phyloP scores from a whole-genome alignment of 1,139 yeast species.

The Scheffersomyces parashehatae region DNA sequence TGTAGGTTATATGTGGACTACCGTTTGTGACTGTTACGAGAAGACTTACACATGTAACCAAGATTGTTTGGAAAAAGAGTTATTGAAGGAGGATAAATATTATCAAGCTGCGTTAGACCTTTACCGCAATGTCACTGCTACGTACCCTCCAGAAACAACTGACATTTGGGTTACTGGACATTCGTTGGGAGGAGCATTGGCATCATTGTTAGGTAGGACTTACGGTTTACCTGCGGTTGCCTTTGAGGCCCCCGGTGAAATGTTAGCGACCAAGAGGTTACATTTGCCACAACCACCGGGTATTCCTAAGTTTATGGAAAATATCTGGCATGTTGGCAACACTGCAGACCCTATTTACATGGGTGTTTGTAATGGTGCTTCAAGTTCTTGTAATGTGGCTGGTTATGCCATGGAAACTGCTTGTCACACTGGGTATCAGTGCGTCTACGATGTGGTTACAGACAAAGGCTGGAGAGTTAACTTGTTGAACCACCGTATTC shows the following conservation, averaged over 20 bases:
- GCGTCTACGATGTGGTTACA: slow-evolving; percentile 85
- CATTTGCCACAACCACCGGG: slow-evolving; percentile 96
- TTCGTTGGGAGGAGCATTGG: slow-evolving; percentile 89
- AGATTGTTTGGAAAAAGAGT: slow-evolving; percentile 77
- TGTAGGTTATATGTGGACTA: slow-evolving; percentile 86
- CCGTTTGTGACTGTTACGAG: slow-evolving; percentile 93
- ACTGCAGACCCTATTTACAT: slow-evolving; percentile 96
- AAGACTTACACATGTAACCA: slow-evolving; percentile 88
- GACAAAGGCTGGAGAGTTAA: slow-evolving; percentile 93
- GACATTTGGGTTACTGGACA: slow-evolving; percentile 94
- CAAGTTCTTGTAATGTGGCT: slow-evolving; percentile 84
- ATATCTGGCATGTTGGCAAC: slow-evolving; percentile 94
- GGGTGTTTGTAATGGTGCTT: slow-evolving; percentile 97
- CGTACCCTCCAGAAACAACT: slow-evolving; percentile 64
- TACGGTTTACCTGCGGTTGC: slow-evolving; percentile 89
- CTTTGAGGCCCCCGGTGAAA: slow-evolving; percentile 93
- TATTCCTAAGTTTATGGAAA: slow-evolving; percentile 72
- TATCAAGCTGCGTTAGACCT: slow-evolving; percentile 80
- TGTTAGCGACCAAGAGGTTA: slow-evolving; percentile 75
- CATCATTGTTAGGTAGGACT: slow-evolving; percentile 81
- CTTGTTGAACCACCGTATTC: slow-evolving; percentile 84
- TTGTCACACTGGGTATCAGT: slow-evolving; percentile 88
- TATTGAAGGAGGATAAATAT: slow-evolving; percentile 74
- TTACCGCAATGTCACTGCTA: slow-evolving; percentile 64
- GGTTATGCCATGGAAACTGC: slow-evolving; percentile 98